Evolutionary conservation across 768 basidiomycete species (phyloP).

Genomic region (Myochromella boudieri): DNA sequence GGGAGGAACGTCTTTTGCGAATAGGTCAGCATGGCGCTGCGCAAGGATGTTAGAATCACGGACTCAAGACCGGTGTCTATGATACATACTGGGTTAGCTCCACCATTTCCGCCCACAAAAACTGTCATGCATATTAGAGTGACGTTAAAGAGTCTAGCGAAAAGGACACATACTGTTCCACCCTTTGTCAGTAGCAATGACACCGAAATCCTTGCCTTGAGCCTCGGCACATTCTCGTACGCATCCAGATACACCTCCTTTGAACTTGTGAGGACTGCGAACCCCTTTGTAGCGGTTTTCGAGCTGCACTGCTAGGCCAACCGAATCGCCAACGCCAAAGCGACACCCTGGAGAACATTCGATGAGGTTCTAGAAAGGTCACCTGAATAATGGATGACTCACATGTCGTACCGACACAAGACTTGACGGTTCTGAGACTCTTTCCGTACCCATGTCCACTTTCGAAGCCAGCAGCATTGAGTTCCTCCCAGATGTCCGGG

Average conservation of each 20-base stretch:
- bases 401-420: slow-evolving; percentile 72
- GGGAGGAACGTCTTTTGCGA: slow-evolving; percentile 68
- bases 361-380: too few species aligned
- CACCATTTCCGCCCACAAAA: slow-evolving; percentile 81
- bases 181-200: slow-evolving; percentile 79
- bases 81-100: slow-evolving; percentile 51
- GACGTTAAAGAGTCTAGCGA: too few species aligned
- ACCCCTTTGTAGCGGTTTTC: slow-evolving; percentile 75
- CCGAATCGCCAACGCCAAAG: slow-evolving; percentile 73
- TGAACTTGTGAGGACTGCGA: slow-evolving; percentile 70
- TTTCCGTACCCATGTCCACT: slow-evolving; percentile 77
- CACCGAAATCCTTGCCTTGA: slow-evolving; percentile 68
- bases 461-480: slow-evolving; percentile 67
- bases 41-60: too few species aligned
- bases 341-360: too few species aligned
- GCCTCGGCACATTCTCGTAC: slow-evolving; percentile 79
- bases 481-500: slow-evolving; percentile 65
- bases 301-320: slow-evolving; percentile 68
- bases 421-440: slow-evolving; percentile 71
- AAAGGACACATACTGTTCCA: too few species aligned
- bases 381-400: too few species aligned
- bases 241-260: slow-evolving; percentile 76
- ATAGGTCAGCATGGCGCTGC: slow-evolving; percentile 64
- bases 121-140: too few species aligned
- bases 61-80: too few species aligned